phyloP scores from a whole-genome alignment of 805 yeast species.

The Myxozyma neotropica region DNA sequence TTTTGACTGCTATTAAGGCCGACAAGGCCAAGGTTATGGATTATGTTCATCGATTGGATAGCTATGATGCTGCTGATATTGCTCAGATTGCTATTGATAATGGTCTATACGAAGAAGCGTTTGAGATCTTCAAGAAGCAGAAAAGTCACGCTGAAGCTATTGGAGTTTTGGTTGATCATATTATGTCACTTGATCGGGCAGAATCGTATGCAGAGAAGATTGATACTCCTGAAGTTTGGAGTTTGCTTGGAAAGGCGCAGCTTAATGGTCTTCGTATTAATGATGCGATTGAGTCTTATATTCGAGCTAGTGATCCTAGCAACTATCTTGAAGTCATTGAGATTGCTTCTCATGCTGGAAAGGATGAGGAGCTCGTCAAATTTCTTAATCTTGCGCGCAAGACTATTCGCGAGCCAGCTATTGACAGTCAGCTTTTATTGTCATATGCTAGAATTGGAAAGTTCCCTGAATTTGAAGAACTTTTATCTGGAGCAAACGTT shows the following conservation, averaged over 20 bases:
- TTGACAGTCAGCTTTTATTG: constrained; percentile 89
- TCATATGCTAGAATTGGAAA: constrained; percentile 80
- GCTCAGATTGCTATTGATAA: constrained; percentile 90
- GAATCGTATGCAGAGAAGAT: constrained; percentile 88
- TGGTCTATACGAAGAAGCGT: constrained; percentile 89
- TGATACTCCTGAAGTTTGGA: constrained; percentile 86
- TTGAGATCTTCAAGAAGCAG: constrained; percentile 84
- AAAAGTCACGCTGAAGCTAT: constrained; percentile 77
- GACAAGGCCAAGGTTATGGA: constrained; percentile 81
- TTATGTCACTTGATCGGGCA: constrained; percentile 94
- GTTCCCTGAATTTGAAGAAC: constrained; percentile 77
- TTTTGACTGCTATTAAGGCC: constrained; percentile 93
- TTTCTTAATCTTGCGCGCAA: constrained; percentile 90
- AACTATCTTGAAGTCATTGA: constrained; percentile 92
- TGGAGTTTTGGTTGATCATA: constrained; percentile 87
- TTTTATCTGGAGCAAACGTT: constrained; percentile 83
- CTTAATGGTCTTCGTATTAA: constrained; percentile 88
- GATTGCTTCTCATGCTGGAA: constrained; percentile 92
- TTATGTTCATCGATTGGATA: constrained; percentile 86
- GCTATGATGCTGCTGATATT: constrained; percentile 90
- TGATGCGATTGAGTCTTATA: constrained; percentile 89
- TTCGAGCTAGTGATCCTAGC: constrained; percentile 87
- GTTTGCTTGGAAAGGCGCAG: constrained; percentile 94
- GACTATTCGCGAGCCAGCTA: constrained; percentile 82
- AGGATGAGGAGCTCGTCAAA: constrained; percentile 87